Evolutionary conservation across 306 rosid genomes (phyloP), one percentile per base, ranked within the genome.

Genomic region (Elaeagnus macrophylla): DNA sequence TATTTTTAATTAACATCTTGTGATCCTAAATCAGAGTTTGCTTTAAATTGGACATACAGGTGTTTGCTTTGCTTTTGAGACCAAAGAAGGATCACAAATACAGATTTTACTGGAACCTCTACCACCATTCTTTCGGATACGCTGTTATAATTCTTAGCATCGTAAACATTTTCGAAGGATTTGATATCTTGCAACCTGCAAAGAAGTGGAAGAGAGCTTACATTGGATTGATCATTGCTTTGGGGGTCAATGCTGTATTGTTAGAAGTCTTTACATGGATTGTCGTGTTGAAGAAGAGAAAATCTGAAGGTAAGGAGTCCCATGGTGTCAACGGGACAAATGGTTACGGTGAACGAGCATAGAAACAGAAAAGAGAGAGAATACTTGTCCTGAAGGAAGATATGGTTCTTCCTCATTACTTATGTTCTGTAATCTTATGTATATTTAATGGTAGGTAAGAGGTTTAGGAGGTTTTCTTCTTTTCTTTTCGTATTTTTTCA

Each of bases 1-100:
- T 9, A 9, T 45, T 7, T 25, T 25, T 25, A 25, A 25, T 25
- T 25, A 25, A 25, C 4, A 3, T 25, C 32, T 25, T 25, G 32
- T 25, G 4, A 25, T 25, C 15, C 1, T 45, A 45, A 45, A 0
- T 45, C 17, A 12, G 17, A 45, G 7, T 4, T 25, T 25, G 16
- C n/a, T 45, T n/a, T 12, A 6, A 45, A 11, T 14, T 45, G 8
- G 7, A 25, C 4, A 25, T 25, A 45, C 51, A 90, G 96, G 89
- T 93, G 14, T 93, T 87, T 61, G 96, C 96, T 63, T 54, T 93
- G 77, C 89, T 93, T 42, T 46, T 93, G 76, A 93, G 99, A 80
- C 99, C 99, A 0, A 93, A 87, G 67, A 84, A 80, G 69, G 99
- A 87, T 51, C 80, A 93, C 82, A 93, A 87, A 59, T 73, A 12